phyloP scores from a whole-genome alignment of 148 eudicot genomes.

The Vaccinium darrowii region DNA sequence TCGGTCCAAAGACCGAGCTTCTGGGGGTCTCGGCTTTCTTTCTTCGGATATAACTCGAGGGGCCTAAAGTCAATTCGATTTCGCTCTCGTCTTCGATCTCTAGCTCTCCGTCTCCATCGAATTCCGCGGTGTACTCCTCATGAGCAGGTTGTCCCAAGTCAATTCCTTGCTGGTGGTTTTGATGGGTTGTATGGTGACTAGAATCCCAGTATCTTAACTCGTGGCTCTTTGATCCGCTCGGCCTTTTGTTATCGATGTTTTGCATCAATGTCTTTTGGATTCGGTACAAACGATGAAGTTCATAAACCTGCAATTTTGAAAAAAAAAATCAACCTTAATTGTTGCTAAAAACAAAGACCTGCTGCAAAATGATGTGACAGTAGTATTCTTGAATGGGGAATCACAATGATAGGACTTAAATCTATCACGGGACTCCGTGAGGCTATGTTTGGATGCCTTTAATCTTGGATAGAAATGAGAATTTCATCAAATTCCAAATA shows the following conservation, averaged over 20 bases:
- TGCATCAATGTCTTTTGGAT: conserved; percentile 81
- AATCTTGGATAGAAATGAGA: neutral
- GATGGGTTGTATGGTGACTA: conserved; percentile 12
- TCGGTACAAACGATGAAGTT: conserved; percentile 81
- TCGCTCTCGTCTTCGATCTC: conserved; percentile 55
- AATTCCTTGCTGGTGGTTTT: conserved; percentile 17
- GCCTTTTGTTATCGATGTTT: conserved; percentile 24
- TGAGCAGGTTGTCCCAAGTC: conserved; percentile 31
- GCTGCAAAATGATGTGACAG: neutral
- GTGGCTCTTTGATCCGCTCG: conserved; percentile 18
- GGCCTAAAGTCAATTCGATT: conserved; percentile 77
- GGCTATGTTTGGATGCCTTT: too few relatives aligned
- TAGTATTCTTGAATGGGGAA: neutral
- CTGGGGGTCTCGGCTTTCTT: conserved; percentile 26
- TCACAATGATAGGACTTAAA: too few relatives aligned
- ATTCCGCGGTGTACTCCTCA: conserved; percentile 24
- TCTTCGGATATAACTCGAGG: conserved; percentile 30
- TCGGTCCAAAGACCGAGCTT: conserved; percentile 40
- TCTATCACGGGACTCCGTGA: too few relatives aligned
- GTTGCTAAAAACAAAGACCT: neutral
- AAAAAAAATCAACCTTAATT: neutral
- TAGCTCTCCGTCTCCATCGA: conserved; percentile 11
- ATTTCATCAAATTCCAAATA: neutral
- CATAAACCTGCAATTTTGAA: conserved; percentile 52
- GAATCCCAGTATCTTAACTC: conserved; percentile 10